Base-by-base conservation (phyloP, 306 rosid species). In the Acmispon strigosus region DNA sequence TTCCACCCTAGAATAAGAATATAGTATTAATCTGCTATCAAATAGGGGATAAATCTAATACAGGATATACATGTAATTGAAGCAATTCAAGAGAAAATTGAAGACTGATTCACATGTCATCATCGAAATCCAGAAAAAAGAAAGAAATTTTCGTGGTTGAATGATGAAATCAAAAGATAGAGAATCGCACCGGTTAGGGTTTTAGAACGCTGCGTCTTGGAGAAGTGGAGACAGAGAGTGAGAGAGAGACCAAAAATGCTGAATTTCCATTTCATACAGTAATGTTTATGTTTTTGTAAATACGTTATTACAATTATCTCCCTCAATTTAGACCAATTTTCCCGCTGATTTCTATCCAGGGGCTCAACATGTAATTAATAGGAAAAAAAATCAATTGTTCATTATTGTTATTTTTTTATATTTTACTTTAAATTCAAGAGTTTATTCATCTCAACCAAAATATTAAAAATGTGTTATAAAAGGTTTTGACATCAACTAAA, bases 101-200 rank as follows among this genome's bases (percentile, higher is more conserved):
- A 68, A 67, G 61, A 10, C 2, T 55, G 29, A 39, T 55, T 68
- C 15, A 14, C 1, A 67, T 24, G 27, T 9, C 14, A 29, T 6
- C 37, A 52, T 47, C 70, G 49, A 16, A 68, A 69, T 49, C 39
- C 19, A n/a, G 29, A 32, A 32, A 22, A 34, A 18, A 22, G 19
- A 17, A 10, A 56, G 5, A 3, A 29, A 6, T 63, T 54, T 64
- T 1, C 20, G 18, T 37, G 9, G 53, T 32, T 55, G 13, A 2
- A 0, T 55, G 36, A 7, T 36, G 36, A 36, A 55, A 13, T 5
- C 8, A 18, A 41, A 29, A 69, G 66, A 62, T 56, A 12, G 67
- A 69, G 77, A 73, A 73, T 82, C 77, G 52, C 14, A 82, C 82
- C 70, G 29, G 27, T 56, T 77, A 82, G 86, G 86, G 77, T 73